Base-by-base conservation (phyloP, 2,329 filamentous ascomycete genomes). In the Trichoderma citrinoviride region DNA sequence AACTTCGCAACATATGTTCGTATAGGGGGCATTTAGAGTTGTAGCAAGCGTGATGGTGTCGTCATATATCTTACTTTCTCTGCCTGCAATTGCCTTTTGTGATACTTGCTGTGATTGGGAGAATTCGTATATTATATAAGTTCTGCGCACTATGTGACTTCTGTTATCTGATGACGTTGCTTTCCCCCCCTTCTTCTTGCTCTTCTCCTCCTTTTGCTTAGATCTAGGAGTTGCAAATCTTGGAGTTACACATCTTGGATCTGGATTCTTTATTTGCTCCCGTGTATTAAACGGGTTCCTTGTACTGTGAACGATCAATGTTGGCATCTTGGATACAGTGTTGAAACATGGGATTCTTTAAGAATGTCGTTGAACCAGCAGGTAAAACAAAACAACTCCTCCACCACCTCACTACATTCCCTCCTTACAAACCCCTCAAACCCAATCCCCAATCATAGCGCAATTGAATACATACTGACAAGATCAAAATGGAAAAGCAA, bases 291-390 rank as follows among this genome's bases (percentile, higher is more conserved):
- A 2, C 29, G 2, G 29, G 8, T 37, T 37, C 3, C 25, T 27
- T 14, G 5, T 37, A 37, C 33, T 37, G 33, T 37, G 33, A 37
- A 37, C 12, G 10, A n/a, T 37, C 12, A 14, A 37, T 37, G 3
- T 14, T 37, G 3, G 1, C 3, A 14, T 10, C 29, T 7, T 33
- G 3, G 14, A 14, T 37, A 12, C 27, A 25, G 27, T 23, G 21
- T 61, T 21, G 21, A 21, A 52, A 29, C 3, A 61, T 61, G 58
- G 44, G 47, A 15, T 33, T 61, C 7, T 53, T 44, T 8, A 61
- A 61, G 40, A 53, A 50, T 61, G 58, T 61, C 19, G 19, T 61
- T 37, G 49, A 61, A 46, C 58, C 58, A 46, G 58, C 58, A 40
- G 29, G 49, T 61, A 61, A 37, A 37, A 8, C 1, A 33, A 7